Base-by-base conservation (phyloP, 2,329 filamentous ascomycete species). In the Monosporascus sp. region DNA sequence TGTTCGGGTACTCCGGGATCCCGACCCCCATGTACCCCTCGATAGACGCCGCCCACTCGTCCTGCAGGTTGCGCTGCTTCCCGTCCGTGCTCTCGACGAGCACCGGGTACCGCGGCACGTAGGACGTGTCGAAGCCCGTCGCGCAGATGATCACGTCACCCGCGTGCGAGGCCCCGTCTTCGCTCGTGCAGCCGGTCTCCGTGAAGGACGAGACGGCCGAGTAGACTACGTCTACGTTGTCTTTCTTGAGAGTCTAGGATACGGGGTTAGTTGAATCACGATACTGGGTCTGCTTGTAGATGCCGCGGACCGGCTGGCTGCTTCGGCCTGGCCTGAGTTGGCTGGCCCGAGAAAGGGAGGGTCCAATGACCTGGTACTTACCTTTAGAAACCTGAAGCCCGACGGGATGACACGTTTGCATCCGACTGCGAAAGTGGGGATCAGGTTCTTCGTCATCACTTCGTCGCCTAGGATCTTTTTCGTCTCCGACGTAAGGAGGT, bases 401-500 rank as follows among this genome's bases (percentile, higher is more conserved):
- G 73, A 73, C 22, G 73, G 55, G 8, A 59, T 75, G 37, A 76
- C 62, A 14, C 75, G 67, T 16, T 74, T 71, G 59, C 74, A 77
- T 2, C 60, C 71, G 5, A 72, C 60, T 22, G 56, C 56, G 49
- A 64, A 72, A 2, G 63, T 52, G 1, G 63, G 64, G 38, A 65
- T 65, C 20, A 65, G 48, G 37, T 57, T 58, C 19, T 49, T 48
- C 22, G 53, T 52, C 14, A 49, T 48, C 17, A 52, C 49, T 22
- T 52, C 49, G 24, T 60, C 49, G 2, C 51, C 20, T 17, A 59
- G 51, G 14, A 56, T 50, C 38, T 48, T 51, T 46, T 41, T 53
- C 43, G 52, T 55, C 48, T 38, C 31, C 3, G 27, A 31, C 45
- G 46, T 50, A 14, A 60, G 55, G 16, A 55, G 37, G 11, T 7